phyloP scores from a whole-genome alignment of 75 land plant genomes.

The Pinus albicaulis region DNA sequence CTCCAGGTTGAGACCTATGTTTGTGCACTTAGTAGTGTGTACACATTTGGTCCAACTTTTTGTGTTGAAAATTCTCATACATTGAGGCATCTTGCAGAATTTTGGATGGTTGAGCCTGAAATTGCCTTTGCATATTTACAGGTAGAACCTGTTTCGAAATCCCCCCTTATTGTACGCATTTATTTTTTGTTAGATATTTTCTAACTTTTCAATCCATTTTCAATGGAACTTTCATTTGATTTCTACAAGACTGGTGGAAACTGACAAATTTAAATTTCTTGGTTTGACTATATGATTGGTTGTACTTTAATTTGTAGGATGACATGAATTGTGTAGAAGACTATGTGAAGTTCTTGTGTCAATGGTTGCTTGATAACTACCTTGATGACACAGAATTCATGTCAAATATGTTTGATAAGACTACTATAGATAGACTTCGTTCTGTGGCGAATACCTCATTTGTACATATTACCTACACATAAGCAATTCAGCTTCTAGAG shows the following conservation, averaged over 20 bases:
- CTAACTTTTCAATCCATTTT: neutral
- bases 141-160: constrained; percentile 32
- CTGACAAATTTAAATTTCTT: neutral
- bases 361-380: constrained; percentile 96
- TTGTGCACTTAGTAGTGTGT: constrained; percentile 88
- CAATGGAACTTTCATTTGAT: neutral
- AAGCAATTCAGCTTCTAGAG: constrained; percentile 69
- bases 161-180: neutral
- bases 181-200: neutral
- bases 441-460: constrained; percentile 78
- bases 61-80: constrained; percentile 96
- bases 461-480: constrained; percentile 81
- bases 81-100: constrained; percentile 92
- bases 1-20: constrained; percentile 95
- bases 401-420: constrained; percentile 62
- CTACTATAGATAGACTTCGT: constrained; percentile 65
- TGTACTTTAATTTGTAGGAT: constrained; percentile 58
- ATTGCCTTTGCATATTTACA: constrained; percentile 91
- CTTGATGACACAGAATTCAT: constrained; percentile 94
- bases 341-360: constrained; percentile 81
- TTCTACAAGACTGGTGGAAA: neutral
- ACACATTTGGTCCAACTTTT: constrained; percentile 97
- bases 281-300: neutral
- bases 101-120: constrained; percentile 99
- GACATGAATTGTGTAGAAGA: constrained; percentile 99